Conservation (phyloP, 192 early-diverging fungal genomes). For the Podila clonocystis region DNA sequence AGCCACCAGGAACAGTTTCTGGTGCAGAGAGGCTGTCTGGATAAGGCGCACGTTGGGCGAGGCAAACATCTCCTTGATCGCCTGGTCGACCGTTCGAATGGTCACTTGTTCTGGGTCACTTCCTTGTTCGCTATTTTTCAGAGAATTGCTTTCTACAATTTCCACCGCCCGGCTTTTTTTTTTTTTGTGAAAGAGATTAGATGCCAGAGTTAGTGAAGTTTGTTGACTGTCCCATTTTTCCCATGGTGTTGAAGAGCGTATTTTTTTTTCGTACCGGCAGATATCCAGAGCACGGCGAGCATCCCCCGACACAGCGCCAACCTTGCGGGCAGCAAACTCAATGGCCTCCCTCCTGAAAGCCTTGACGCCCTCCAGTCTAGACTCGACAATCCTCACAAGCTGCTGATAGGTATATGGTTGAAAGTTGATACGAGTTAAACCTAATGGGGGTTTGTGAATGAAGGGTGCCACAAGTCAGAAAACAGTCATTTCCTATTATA, state of each 20-base stretch:
- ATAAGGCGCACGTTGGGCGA: slow-evolving; percentile 82
- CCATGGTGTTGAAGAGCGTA: neutral
- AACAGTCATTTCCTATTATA: neutral
- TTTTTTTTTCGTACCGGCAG: slow-evolving; percentile 66
- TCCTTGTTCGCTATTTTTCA: slow-evolving; percentile 16
- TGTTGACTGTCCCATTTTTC: neutral
- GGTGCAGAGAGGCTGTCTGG: slow-evolving; percentile 77
- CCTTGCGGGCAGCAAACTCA: slow-evolving; percentile 95
- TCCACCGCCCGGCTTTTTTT: slow-evolving; percentile 70
- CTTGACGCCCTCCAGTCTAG: slow-evolving; percentile 76
- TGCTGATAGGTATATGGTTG: slow-evolving; percentile 90
- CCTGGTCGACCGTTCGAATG: slow-evolving; percentile 77
- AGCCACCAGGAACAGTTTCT: slow-evolving; percentile 87
- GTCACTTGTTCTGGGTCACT: slow-evolving; percentile 60
- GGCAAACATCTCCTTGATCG: slow-evolving; percentile 88
- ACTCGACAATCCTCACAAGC: slow-evolving; percentile 86
- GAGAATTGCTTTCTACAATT: slow-evolving; percentile 65
- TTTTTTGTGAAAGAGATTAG: neutral
- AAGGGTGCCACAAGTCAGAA: neutral
- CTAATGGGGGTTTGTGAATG: slow-evolving; percentile 32
- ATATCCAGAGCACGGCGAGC: slow-evolving; percentile 96
- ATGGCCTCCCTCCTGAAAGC: slow-evolving; percentile 86
- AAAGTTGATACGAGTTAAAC: slow-evolving; percentile 92
- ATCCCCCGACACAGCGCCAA: slow-evolving; percentile 95
- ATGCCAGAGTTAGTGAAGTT: neutral